Percentiles rank a stretch among this genome's conserved stretches.
phyloP scores from a whole-genome alignment of 805 yeast genomes.

The Suhomyces xylopsoci region DNA sequence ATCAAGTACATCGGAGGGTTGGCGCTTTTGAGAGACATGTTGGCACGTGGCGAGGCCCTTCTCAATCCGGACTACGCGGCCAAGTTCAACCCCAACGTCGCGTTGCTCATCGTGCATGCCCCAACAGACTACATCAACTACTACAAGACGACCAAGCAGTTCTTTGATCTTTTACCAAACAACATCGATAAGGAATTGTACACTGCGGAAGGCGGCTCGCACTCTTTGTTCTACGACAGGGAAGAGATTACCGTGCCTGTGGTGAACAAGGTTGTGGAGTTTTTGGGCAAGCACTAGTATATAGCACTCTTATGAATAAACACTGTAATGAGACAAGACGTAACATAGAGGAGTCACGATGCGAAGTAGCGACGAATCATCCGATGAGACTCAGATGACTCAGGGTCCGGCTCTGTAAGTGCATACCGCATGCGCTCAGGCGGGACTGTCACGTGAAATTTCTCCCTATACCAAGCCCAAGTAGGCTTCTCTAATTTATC shows the following conservation, averaged over 20 bases:
- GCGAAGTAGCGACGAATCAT: too few species aligned
- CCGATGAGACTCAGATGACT: too few species aligned
- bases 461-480: background rate
- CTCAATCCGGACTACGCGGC: conserved; percentile 34
- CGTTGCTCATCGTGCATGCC: conserved; percentile 62
- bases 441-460: background rate
- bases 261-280: conserved; percentile 37
- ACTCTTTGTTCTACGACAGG: conserved; percentile 46
- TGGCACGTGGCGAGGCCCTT: conserved; percentile 57
- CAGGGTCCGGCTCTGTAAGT: background rate
- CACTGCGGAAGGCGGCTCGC: conserved; percentile 33
- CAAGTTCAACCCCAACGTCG: conserved; percentile 36
- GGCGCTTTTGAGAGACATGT: conserved; percentile 59
- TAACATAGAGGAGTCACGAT: too few species aligned
- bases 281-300: conserved; percentile 18
- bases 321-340: background rate
- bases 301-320: background rate
- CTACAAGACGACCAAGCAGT: conserved; percentile 43
- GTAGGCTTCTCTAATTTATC: background rate
- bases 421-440: background rate
- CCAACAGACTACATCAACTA: conserved; percentile 60
- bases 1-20: conserved; percentile 48
- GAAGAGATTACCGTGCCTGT: conserved; percentile 38
- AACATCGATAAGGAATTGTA: conserved; percentile 28
- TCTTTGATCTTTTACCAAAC: conserved; percentile 32